Percentiles rank a stretch among this genome's conserved stretches.
Conservation (phyloP, 2,329 filamentous ascomycete species). For the Fusarium torulosum region DNA sequence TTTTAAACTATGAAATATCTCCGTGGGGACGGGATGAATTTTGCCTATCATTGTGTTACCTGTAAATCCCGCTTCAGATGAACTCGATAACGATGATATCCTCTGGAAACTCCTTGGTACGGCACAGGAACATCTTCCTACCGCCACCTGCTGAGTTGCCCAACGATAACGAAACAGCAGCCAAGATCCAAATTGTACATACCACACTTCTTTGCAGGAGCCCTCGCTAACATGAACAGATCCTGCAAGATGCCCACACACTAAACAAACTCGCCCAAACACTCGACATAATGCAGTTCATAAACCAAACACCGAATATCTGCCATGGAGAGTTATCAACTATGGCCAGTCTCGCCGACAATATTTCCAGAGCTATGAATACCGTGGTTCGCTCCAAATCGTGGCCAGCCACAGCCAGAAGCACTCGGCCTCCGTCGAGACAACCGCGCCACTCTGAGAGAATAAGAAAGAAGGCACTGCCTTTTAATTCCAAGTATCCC, state of each 20-base stretch:
- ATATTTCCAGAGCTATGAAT: background rate
- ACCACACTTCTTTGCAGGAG: background rate
- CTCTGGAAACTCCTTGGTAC: background rate
- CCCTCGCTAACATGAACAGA: background rate
- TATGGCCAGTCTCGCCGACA: background rate
- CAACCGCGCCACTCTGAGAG: too few relatives aligned
- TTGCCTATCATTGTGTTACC: too few relatives aligned
- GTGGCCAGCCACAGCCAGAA: too few relatives aligned
- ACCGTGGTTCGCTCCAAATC: too few relatives aligned
- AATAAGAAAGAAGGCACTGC: background rate
- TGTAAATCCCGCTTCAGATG: too few relatives aligned
- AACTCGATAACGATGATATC: too few relatives aligned
- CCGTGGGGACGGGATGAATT: too few relatives aligned
- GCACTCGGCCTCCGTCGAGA: too few relatives aligned
- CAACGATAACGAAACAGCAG: background rate
- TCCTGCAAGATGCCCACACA: background rate
- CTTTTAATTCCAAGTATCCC: background rate
- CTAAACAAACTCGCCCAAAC: background rate
- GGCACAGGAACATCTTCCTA: background rate
- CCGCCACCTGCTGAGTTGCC: rapidly evolving
- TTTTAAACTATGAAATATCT: too few relatives aligned
- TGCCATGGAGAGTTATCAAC: background rate
- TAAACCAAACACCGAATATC: background rate
- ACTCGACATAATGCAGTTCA: background rate
- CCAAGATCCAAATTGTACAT: background rate